phyloP scores from a whole-genome alignment of 192 early-diverging fungal genomes.

The Entomortierella parvispora region DNA sequence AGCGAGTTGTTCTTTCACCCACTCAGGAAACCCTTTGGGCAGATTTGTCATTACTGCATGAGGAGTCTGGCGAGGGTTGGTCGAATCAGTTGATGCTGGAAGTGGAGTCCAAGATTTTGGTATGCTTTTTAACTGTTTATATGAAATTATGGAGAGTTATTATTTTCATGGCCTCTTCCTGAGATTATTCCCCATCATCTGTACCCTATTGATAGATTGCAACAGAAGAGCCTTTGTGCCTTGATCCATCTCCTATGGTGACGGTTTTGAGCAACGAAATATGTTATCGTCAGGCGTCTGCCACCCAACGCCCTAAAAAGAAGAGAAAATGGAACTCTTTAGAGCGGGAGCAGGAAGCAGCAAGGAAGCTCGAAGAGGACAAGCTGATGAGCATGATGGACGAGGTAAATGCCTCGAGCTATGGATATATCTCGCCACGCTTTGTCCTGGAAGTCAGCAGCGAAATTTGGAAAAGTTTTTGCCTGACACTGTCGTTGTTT shows the following conservation, averaged over 20 bases:
- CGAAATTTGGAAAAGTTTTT: too few relatives aligned
- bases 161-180: neutral
- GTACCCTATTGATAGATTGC: slow-evolving; percentile 54
- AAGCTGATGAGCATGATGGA: slow-evolving; percentile 79
- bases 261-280: slow-evolving; percentile 77
- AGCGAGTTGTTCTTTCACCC: slow-evolving; percentile 58
- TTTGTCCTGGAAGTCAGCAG: too few relatives aligned
- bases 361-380: slow-evolving; percentile 73
- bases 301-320: slow-evolving; percentile 61
- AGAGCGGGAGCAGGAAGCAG: slow-evolving; percentile 73
- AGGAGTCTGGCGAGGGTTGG: slow-evolving; percentile 57
- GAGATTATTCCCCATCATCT: neutral
- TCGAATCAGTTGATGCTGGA: slow-evolving; percentile 66
- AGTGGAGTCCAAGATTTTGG: slow-evolving; percentile 72
- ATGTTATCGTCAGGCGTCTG: slow-evolving; percentile 58
- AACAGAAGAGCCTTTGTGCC: slow-evolving; percentile 71
- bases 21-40: slow-evolving; percentile 65
- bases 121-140: slow-evolving; percentile 1
- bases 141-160: neutral
- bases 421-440: too few relatives aligned
- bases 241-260: slow-evolving; percentile 77
- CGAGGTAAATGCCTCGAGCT: slow-evolving; percentile 63
- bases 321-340: slow-evolving; percentile 78
- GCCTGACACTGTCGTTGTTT: too few relatives aligned
- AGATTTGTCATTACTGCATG: slow-evolving; percentile 59